These are phyloP conservation scores for Wickerhamomyces hampshirensis DNA, from an alignment of 805 yeast genomes.

Conservation along the genomic window DNA sequence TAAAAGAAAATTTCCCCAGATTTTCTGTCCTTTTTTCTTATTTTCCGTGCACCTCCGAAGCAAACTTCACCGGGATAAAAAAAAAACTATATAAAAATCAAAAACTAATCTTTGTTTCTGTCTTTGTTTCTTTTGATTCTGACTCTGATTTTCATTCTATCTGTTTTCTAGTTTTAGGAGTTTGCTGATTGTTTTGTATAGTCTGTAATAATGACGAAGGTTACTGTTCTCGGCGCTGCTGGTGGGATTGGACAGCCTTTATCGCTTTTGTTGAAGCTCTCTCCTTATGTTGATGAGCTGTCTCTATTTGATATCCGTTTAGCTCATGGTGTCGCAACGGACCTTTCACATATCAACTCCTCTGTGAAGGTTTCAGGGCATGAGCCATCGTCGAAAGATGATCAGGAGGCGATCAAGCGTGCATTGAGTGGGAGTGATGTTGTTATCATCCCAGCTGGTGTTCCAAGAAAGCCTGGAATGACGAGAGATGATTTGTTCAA, in stretches of 20 bases:
- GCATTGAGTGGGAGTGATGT: slow-evolving; percentile 41
- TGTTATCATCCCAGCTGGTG: slow-evolving; percentile 69
- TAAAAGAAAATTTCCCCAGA: no score
- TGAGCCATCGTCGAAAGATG: slow-evolving; percentile 40
- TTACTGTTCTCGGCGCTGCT: slow-evolving; percentile 85
- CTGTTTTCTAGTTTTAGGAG: background rate
- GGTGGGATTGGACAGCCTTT: slow-evolving; percentile 96
- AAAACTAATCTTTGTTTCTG: no score
- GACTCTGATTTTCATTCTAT: background rate
- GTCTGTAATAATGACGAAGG: slow-evolving; percentile 38
- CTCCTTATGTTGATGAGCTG: slow-evolving; percentile 52
- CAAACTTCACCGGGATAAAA: no score
- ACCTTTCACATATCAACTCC: slow-evolving; percentile 78
- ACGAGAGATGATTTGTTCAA: slow-evolving; percentile 85
- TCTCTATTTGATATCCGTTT: slow-evolving; percentile 83
- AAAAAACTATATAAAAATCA: no score
- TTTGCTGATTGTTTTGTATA: background rate
- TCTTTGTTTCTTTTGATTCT: no score
- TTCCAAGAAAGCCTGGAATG: slow-evolving; percentile 94
- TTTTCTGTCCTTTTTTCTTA: no score
- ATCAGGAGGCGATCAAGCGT: slow-evolving; percentile 42
- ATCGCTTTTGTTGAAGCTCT: slow-evolving; percentile 72
- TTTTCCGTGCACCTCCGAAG: no score
- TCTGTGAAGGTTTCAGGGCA: slow-evolving; percentile 53
- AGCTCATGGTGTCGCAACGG: slow-evolving; percentile 85